Base-by-base conservation (phyloP, 495 filamentous ascomycete genomes). In the Pyrenula massariospora region DNA sequence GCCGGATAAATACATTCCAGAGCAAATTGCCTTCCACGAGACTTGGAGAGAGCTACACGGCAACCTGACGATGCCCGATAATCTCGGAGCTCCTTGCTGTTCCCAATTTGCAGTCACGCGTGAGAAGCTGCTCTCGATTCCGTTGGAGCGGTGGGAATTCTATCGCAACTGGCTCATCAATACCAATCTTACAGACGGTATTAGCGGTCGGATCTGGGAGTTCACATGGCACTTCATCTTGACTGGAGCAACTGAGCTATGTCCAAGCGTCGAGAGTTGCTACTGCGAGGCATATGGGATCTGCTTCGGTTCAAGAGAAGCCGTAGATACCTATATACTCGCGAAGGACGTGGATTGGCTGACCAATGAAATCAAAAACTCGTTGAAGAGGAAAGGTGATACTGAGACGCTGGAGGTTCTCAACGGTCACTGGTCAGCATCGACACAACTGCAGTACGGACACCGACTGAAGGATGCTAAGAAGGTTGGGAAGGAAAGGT, bases 31-130 rank as follows among this genome's bases (percentile, higher is more conserved):
- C 65, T 72, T 71, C 58, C 57, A 65, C 25, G 80, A 76, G 10
- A 84, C 83, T 54, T 66, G 72, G 67, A 72, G 78, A 58, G 61
- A 85, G 20, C 75, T 85, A 54, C 83, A 82, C 0, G 68, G 64
- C 0, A 64, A 71, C 19, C 70, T 64, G 0, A 64, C 73, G 0
- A 57, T 78, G 1, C 81, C 81, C 0, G 66, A 75, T 1, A 62
- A 72, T 12, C 71, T 88, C 1, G 81, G 73, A 0, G 76, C 76
- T 0, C 75, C 79, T 8, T 89, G 86, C 65, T 89, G 84, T 60
- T 79, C 83, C n/a, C 86, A 89, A 64, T 88, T 89, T 60, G 85
- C 78, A 0, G 83, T 87, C 0, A 78, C 79, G 2, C 66, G 78
- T n/a, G 76, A 77, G 11, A 74, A 74, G 48, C 70, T 88, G 2